Evolutionary conservation across 768 basidiomycete genomes (phyloP).

Genomic region (Lentinula guzmanii): DNA sequence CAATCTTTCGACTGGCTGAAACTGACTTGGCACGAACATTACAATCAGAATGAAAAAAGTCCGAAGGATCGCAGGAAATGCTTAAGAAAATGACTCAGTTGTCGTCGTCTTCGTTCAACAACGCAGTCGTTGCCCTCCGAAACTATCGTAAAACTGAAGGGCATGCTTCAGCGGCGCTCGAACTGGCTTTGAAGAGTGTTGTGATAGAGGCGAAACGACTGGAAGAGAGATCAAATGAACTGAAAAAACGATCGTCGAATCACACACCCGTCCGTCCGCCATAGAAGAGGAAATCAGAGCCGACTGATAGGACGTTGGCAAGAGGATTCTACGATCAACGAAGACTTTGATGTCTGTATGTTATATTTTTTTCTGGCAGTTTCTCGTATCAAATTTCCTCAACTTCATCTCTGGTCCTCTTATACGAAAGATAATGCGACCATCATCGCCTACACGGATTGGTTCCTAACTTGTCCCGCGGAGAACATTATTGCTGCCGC

Average conservation of each 20-base stretch:
- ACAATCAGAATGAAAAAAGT: background rate
- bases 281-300: too few species aligned
- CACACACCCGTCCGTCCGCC: background rate
- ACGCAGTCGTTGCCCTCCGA: background rate
- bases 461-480: slow-evolving; percentile 10
- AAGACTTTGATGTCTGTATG: slow-evolving; percentile 9
- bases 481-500: slow-evolving; percentile 10
- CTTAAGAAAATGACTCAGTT: background rate
- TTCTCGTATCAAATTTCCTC: background rate
- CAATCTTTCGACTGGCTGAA: slow-evolving; percentile 17
- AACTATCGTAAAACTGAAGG: background rate
- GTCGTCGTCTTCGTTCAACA: background rate
- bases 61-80: background rate
- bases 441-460: slow-evolving; percentile 9
- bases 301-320: background rate
- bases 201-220: background rate
- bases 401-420: too few species aligned
- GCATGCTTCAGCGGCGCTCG: background rate
- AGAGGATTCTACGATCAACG: background rate
- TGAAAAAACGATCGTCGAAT: background rate
- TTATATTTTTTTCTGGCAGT: too few species aligned
- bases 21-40: background rate
- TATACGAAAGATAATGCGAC: slow-evolving; percentile 10
- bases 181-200: background rate
- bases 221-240: background rate